Evolutionary conservation across 1,284 basidiomycete species (phyloP).

Genomic region (Rhodotorula sp.): DNA sequence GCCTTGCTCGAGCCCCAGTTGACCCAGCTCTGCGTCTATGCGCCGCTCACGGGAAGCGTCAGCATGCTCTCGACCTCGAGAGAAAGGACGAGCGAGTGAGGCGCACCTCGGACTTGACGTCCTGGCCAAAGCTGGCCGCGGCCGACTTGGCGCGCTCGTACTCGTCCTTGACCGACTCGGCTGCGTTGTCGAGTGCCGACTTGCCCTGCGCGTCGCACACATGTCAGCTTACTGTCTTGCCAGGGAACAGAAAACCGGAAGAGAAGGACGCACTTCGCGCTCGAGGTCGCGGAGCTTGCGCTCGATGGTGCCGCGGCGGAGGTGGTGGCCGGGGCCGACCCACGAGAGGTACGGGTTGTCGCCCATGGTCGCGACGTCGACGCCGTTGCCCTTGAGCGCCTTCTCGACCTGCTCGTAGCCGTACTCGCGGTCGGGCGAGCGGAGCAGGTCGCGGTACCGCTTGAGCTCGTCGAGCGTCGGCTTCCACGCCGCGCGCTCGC

Average conservation of each 20-base stretch:
- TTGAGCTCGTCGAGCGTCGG: conserved; percentile 13
- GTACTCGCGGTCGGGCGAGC: conserved; percentile 1
- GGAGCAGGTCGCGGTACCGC: conserved; percentile 11
- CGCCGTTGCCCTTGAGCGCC: conserved; percentile 13
- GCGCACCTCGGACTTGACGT: conserved; percentile 17
- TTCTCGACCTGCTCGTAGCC: conserved; percentile 25
- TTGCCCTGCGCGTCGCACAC: background rate
- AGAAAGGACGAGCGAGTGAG: background rate
- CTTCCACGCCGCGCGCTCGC: conserved; percentile 8
- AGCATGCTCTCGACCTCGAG: too few relatives aligned
- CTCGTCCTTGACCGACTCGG: conserved; percentile 4
- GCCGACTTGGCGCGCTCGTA: conserved; percentile 13
- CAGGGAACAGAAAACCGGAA: accelerated
- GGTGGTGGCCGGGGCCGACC: conserved; percentile 7
- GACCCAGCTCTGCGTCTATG: conserved; percentile 27
- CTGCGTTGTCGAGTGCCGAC: conserved; percentile 7
- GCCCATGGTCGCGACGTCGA: conserved; percentile 3
- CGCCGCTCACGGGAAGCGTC: background rate
- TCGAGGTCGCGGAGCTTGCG: conserved; percentile 21
- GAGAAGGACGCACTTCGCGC: conserved; percentile 10
- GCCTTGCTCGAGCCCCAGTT: conserved; percentile 30
- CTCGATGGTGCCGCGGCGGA: conserved; percentile 5
- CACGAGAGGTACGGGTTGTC: conserved; percentile 19
- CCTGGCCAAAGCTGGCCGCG: background rate
- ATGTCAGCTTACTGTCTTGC: too few relatives aligned